Evolutionary conservation across 192 early-diverging fungal species (phyloP), one percentile per base, ranked within the genome.

Genomic region (Backusella tarrabulga): DNA sequence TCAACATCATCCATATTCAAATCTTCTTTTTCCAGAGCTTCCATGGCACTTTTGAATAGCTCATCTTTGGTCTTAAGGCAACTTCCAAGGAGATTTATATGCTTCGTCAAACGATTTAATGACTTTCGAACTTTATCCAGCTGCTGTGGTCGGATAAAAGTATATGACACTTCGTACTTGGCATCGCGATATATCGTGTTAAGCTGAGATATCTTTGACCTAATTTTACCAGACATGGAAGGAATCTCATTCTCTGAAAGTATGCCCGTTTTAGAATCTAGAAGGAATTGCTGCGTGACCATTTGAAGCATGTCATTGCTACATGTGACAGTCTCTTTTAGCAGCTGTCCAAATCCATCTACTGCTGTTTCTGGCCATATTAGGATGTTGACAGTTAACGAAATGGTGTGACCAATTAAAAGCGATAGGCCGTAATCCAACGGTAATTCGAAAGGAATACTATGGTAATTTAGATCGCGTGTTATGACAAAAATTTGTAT

Each of bases 301-400:
- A 76, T 38, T 17, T 83, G 56, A n/a, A 83, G 76, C 76, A 83
- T 77, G 1, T 73, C 40, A 63, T 75, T 79, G n/a, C 75, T 83
- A 21, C 68, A 74, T 29, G 41, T 71, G 4, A 83, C 35, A 34
- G 82, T 76, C n/a, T 83, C 79, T 1, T 78, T 46, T 11, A 83
- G n/a, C 6, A 76, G 69, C 0, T 76, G 67, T 3, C 82, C 81
- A 15, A 88, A 71, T 0, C 87, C 85, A 72, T 88, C 83, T n/a
- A 83, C 83, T 14, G 87, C 87, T 6, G 87, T 82, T 50, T 88
- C 87, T 14, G 83, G 85, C 87, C 87, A 88, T 19, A 84, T 46
- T 5, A 82, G 3, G 8, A 86, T 46, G 12, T 83, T 86, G 66
- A 83, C 81, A 42, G 84, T 35, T 17, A 86, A 63, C 23, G 82